These are phyloP conservation scores for Suhomyces yuchorum DNA, from an alignment of 1,139 yeast species.

Conservation along the genomic window DNA sequence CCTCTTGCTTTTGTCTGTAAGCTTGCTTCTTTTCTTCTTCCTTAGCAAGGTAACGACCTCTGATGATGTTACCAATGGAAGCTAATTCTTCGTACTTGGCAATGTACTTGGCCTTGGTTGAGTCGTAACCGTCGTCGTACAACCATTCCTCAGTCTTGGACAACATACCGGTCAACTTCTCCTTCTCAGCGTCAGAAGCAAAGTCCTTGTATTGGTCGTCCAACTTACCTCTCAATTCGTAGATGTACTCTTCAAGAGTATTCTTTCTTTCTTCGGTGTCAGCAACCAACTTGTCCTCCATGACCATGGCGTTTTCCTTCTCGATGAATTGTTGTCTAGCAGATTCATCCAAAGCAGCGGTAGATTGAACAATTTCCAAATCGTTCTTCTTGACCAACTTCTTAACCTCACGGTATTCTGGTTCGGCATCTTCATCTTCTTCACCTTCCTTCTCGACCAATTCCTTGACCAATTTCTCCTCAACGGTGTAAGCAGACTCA, in stretches of 20 bases:
- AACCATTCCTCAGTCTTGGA: slow-evolving; percentile 96
- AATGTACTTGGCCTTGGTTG: slow-evolving; percentile 94
- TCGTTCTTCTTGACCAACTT: slow-evolving; percentile 92
- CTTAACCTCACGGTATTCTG: slow-evolving; percentile 88
- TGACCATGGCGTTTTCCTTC: slow-evolving; percentile 78
- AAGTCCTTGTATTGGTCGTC: slow-evolving; percentile 89
- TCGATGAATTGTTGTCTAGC: slow-evolving; percentile 67
- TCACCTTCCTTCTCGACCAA: slow-evolving; percentile 60
- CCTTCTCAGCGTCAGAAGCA: slow-evolving; percentile 90
- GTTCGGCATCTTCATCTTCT: slow-evolving; percentile 59
- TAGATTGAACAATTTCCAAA: slow-evolving; percentile 56
- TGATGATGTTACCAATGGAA: slow-evolving; percentile 88
- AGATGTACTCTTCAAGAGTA: slow-evolving; percentile 96
- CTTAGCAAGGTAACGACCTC: slow-evolving; percentile 92
- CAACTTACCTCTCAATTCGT: slow-evolving; percentile 94
- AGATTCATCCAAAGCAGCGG: slow-evolving; percentile 65
- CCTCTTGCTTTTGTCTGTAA: slow-evolving; percentile 83
- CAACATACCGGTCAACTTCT: slow-evolving; percentile 70
- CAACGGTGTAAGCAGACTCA: slow-evolving; percentile 93
- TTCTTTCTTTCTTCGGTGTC: slow-evolving; percentile 99
- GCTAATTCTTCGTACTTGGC: slow-evolving; percentile 98
- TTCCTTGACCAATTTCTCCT: slow-evolving; percentile 88
- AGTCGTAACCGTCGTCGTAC: slow-evolving; percentile 95
- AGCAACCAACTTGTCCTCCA: slow-evolving; percentile 94
- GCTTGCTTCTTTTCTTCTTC: slow-evolving; percentile 96